These are phyloP conservation scores for Crithidia thermophila DNA, from an alignment of 208 protist genomes.

Conservation along the genomic window DNA sequence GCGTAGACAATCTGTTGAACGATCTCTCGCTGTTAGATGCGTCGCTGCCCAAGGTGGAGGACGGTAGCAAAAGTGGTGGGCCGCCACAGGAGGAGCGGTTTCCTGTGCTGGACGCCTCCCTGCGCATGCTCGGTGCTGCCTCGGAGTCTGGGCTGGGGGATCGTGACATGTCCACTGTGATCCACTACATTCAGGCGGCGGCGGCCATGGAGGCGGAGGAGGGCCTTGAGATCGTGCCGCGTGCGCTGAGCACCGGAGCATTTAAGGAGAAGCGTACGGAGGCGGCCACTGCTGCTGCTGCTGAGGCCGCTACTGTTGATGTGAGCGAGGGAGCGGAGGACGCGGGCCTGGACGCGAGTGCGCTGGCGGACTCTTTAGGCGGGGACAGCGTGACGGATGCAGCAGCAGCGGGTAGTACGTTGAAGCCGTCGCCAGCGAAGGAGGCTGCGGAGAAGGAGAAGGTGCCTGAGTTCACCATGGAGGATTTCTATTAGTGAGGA, in stretches of 20 bases:
- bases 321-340: neutral
- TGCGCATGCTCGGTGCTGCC: slow-evolving; percentile 74
- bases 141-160: slow-evolving; percentile 74
- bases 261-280: neutral
- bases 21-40: slow-evolving; percentile 74
- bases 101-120: slow-evolving; percentile 73
- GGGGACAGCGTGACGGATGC: neutral
- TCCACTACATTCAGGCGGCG: slow-evolving; percentile 83
- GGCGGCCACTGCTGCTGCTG: neutral
- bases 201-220: slow-evolving; percentile 55
- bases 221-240: slow-evolving; percentile 14
- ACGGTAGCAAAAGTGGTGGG: neutral
- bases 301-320: neutral
- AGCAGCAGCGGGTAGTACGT: neutral
- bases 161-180: slow-evolving; percentile 72
- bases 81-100: slow-evolving; percentile 54
- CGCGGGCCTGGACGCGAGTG: slow-evolving; percentile 2
- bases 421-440: neutral
- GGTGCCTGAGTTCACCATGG: slow-evolving; percentile 40
- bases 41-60: slow-evolving; percentile 41
- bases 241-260: slow-evolving; percentile 11
- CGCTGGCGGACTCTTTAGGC: slow-evolving; percentile 6
- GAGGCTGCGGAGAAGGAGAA: too few species aligned
- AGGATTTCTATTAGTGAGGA: slow-evolving; percentile 76
- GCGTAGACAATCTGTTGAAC: slow-evolving; percentile 62